Conservation (phyloP, 2,329 filamentous ascomycete species). For the Botrytis tulipae region DNA sequence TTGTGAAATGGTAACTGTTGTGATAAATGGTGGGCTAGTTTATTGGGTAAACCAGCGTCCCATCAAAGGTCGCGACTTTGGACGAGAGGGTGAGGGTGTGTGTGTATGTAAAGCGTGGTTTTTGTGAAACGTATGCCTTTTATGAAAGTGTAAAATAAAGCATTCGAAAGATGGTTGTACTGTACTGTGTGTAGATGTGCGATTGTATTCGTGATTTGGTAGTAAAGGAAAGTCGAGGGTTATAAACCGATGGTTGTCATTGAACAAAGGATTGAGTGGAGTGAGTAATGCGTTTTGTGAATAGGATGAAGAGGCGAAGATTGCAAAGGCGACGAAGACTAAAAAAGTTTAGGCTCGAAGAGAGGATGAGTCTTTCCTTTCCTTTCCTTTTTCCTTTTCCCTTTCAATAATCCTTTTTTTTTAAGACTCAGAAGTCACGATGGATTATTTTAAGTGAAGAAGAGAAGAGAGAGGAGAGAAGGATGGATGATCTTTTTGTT, state of each 20-base stretch:
- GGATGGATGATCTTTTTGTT: not conserved
- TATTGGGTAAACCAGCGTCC: slow-evolving; percentile 30
- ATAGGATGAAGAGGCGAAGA: slow-evolving; percentile 28
- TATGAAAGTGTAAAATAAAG: not conserved
- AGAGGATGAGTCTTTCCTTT: slow-evolving; percentile 5
- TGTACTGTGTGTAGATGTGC: not conserved
- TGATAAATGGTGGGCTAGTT: slow-evolving; percentile 37
- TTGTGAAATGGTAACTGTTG: slow-evolving; percentile 36
- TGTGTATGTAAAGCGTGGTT: not conserved
- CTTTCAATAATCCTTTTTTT: not conserved
- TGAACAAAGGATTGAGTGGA: slow-evolving; percentile 36
- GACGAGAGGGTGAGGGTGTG: slow-evolving; percentile 18
- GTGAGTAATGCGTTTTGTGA: slow-evolving; percentile 21
- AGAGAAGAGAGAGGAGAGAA: not conserved
- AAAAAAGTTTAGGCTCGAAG: slow-evolving; percentile 9
- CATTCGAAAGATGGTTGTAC: slow-evolving; percentile 6
- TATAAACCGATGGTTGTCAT: slow-evolving; percentile 27
- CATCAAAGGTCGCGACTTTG: slow-evolving; percentile 29
- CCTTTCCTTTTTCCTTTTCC: slow-evolving; percentile 2
- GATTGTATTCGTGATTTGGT: not conserved
- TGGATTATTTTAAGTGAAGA: not conserved
- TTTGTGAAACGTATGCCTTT: slow-evolving; percentile 10
- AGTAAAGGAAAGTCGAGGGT: slow-evolving; percentile 23
- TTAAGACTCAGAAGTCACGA: slow-evolving; percentile 1
- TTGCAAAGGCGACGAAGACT: slow-evolving; percentile 14